Conservation (phyloP, 176 grass and related monocot genomes). For the Musa itinerans region DNA sequence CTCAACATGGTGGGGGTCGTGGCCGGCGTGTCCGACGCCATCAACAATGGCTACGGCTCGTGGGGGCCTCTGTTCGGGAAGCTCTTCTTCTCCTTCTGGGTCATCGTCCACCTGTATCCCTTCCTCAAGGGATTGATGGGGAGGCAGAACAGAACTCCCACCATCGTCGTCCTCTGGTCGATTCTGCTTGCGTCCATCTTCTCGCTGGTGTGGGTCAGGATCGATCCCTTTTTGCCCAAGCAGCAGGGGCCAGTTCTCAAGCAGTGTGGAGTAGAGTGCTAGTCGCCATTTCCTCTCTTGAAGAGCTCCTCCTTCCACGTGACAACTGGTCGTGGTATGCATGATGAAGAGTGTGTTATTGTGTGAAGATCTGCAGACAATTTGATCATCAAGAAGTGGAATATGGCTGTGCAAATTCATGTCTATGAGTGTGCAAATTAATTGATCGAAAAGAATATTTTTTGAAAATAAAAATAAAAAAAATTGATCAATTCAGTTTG, state of each 20-base stretch:
- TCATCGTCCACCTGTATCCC: constrained; percentile 85
- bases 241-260: constrained; percentile 67
- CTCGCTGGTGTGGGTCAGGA: constrained; percentile 92
- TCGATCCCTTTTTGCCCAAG: constrained; percentile 92
- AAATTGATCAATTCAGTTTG: no score
- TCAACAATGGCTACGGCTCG: constrained; percentile 83
- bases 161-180: constrained; percentile 89
- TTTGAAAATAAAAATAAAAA: no score
- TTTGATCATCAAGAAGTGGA: no score
- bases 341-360: no score
- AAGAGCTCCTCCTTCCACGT: background rate
- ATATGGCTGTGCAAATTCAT: no score
- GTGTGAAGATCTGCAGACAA: no score
- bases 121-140: constrained; percentile 98
- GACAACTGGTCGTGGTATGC: background rate
- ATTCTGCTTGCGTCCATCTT: constrained; percentile 91
- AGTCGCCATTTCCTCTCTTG: background rate
- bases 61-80: constrained; percentile 94
- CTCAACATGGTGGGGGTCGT: constrained; percentile 98
- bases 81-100: constrained; percentile 98
- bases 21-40: constrained; percentile 80
- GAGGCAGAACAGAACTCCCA: constrained; percentile 76
- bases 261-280: constrained; percentile 82
- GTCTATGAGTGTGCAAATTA: no score
- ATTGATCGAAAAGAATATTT: no score